A percentile compares a stretch with the other conserved stretches of the same genome.
These are phyloP conservation scores for Cercospora sojina DNA, from an alignment of 2,329 filamentous ascomycete genomes.

Conservation along the genomic window DNA sequence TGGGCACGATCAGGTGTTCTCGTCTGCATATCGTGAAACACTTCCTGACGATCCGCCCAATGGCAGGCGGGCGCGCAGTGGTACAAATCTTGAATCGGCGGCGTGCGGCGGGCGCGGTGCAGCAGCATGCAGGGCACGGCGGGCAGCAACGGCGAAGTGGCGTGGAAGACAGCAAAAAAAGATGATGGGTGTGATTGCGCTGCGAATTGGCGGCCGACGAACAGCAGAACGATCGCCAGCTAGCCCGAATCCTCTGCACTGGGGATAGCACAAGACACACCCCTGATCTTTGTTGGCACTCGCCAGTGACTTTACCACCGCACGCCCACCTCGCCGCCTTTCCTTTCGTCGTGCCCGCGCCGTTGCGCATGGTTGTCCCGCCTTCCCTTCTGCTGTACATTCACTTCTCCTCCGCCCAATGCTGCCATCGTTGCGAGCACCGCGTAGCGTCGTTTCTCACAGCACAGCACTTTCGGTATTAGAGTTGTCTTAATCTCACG, in stretches of 20 bases:
- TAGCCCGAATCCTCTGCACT: neutral
- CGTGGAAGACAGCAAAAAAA: neutral
- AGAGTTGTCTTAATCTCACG: neutral
- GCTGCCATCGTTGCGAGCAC: neutral
- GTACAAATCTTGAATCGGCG: neutral
- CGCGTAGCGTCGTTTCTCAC: neutral
- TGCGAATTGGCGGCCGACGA: neutral
- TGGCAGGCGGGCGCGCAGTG: neutral
- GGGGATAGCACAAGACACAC: neutral
- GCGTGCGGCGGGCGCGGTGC: neutral
- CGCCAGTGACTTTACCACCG: neutral
- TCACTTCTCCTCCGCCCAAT: neutral
- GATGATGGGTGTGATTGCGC: neutral
- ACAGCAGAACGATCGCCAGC: neutral
- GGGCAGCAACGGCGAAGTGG: neutral
- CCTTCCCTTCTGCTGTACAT: neutral
- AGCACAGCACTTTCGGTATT: neutral
- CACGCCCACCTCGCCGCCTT: neutral
- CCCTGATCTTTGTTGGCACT: neutral
- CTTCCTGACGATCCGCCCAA: neutral
- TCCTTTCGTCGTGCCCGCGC: constrained; percentile 1
- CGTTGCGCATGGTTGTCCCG: constrained; percentile 1
- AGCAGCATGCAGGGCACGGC: neutral
- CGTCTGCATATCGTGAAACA: constrained; percentile 4
- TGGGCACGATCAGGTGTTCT: neutral